Base-by-base conservation (phyloP, 768 basidiomycete species). In the Agaricus subrufescens region DNA sequence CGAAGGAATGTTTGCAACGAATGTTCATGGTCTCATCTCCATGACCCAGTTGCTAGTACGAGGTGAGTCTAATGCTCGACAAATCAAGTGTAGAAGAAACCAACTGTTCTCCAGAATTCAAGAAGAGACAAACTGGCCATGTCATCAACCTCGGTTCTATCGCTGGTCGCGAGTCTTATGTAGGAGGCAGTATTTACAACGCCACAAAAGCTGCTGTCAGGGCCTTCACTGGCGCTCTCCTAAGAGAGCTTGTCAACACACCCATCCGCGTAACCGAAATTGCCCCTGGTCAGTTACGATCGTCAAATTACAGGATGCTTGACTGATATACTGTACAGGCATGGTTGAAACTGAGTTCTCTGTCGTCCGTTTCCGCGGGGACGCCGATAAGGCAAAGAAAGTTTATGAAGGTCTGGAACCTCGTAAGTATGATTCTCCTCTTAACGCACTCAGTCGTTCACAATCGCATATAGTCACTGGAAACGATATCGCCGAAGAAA, bases 61-160 rank as follows among this genome's bases (percentile, higher is more conserved):
- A 71, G 80, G 87, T 76, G 51, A 57, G 62, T 52, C 27, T 29
- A 37, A 34, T 34, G 34, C 34, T 3, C 2, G 34, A 34, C 11
- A 7, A 11, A 34, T 34, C 34, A 34, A 34, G 11, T 2, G 2
- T 34, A 34, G 2, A 34, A 34, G 34, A 34, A 34, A 34, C 34
- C 34, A 2, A 34, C 3, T 34, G 34, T 11, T 34, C 34, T 34
- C 5, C 62, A 91, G 90, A 88, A 57, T 92, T 94, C 76, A 92
- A 88, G 67, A 78, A 73, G 52, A 86, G 80, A 66, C 83, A 87
- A 64, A 73, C 83, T 3, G 91, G 93, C 0, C 94, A 95, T 73
- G 76, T 99, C 62, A 98, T 99, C 74, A 96, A 97, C 70, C 75
- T 99, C 49, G 95, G 97, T 7, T 96, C 94, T 10, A 82, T 99